Conservation (phyloP, 768 basidiomycete genomes). For the Phylloporus arenicola region DNA sequence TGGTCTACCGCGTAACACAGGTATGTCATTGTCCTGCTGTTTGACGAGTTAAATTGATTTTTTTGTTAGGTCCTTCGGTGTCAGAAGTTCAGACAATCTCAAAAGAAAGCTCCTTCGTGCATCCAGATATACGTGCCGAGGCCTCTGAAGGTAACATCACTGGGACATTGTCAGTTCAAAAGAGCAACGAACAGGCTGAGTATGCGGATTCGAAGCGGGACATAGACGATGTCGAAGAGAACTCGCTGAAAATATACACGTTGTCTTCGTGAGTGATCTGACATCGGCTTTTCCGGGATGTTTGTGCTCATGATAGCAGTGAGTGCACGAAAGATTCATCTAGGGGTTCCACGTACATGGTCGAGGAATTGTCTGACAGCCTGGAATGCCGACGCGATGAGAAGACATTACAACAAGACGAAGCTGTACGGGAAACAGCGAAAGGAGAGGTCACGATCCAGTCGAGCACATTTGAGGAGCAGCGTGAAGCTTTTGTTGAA, state of each 20-base stretch:
- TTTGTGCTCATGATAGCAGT: neutral
- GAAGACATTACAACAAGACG: neutral
- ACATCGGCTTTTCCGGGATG: neutral
- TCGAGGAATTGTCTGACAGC: neutral
- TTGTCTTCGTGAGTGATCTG: conserved; percentile 2
- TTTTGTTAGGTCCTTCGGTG: neutral
- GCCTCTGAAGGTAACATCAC: neutral
- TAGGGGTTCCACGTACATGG: neutral
- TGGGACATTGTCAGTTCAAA: neutral
- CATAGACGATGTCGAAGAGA: neutral
- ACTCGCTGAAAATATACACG: neutral
- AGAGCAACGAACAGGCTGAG: neutral
- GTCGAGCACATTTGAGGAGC: neutral
- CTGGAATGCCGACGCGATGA: too few species aligned
- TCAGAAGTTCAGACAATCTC: neutral
- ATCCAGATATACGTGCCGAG: neutral
- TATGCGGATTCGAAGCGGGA: neutral
- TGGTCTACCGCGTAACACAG: neutral
- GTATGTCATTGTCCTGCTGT: neutral
- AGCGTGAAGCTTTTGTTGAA: neutral
- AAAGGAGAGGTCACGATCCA: neutral
- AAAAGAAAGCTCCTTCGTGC: neutral
- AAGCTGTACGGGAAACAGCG: neutral
- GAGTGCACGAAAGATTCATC: neutral
- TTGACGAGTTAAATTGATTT: neutral